Percentiles rank a stretch among this genome's conserved stretches.
Evolutionary conservation across 73 alveolate species (phyloP).

Genomic region (Tetrahymena malaccensis): DNA sequence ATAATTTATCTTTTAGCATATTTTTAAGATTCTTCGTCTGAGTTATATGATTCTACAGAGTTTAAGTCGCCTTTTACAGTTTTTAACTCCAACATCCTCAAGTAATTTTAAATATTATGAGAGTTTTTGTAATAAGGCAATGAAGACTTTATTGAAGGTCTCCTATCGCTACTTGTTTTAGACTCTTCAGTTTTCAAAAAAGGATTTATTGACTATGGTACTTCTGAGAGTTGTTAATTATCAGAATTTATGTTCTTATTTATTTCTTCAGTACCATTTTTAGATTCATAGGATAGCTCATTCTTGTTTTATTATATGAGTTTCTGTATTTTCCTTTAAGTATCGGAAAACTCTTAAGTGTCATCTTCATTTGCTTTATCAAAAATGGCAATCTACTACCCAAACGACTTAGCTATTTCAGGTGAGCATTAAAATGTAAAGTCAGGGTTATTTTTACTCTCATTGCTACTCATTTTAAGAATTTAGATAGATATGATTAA

Average conservation of each 20-base stretch:
- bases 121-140: background rate
- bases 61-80: background rate
- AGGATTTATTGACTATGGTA: background rate
- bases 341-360: background rate
- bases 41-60: background rate
- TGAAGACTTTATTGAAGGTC: background rate
- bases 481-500: background rate
- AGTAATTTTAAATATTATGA: background rate
- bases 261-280: background rate
- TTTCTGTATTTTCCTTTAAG: background rate
- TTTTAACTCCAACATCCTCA: background rate
- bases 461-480: background rate
- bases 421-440: background rate
- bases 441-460: background rate
- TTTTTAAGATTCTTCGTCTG: background rate
- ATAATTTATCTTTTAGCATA: background rate
- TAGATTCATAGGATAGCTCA: background rate
- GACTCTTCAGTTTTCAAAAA: background rate
- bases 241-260: background rate
- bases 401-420: background rate
- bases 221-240: too few species aligned
- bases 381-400: background rate
- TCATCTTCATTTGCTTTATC: background rate
- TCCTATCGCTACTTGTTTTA: background rate
- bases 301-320: background rate